Base-by-base conservation (phyloP, 2,329 filamentous ascomycete genomes). In the Neurospora sp. region DNA sequence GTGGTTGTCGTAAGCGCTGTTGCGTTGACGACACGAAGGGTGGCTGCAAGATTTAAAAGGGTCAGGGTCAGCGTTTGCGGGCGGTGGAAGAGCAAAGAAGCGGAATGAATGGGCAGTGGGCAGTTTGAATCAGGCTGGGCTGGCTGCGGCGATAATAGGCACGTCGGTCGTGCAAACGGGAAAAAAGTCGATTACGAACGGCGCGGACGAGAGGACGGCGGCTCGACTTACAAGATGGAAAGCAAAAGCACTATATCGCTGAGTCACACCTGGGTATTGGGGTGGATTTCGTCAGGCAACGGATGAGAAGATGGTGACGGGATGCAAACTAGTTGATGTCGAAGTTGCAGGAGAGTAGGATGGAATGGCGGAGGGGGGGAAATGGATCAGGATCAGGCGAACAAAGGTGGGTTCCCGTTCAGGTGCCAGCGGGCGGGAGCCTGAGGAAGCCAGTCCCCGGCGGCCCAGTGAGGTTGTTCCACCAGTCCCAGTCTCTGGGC, bases 191-290 rank as follows among this genome's bases (percentile, higher is more conserved):
- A 73, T 76, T 1, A 75, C 77, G 3, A 83, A 81, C 6, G 90
- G 90, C 62, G 92, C 91, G 4, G 89, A 86, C 72, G 81, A 86
- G 72, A 81, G 93, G 36, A 76, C 23, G 52, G 52, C 52, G 52
- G 52, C 8, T 67, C n/a, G 33, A 68, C 73, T 74, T 73, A 75
- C 74, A 71, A 72, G 68, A 58, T 58, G 52, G 52, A 58, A 58
- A 58, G 11, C 52, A 52, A 71, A 72, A 69, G 68, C 67, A 52
- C 62, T 52, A 67, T 40, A 33, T 23, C 40, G 52, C 39, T 19
- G 46, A 67, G 66, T 67, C n/a, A 46, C 58, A 62, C 38, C 46
- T 38, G 40, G 46, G 39, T 72, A n/a, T 28, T 67, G 67, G 67
- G 36, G 38, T 66, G 42, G 69, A 36, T 70, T 58, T 58, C 67